Conservation (phyloP, 306 rosid genomes). For the Acacia acuminata region DNA sequence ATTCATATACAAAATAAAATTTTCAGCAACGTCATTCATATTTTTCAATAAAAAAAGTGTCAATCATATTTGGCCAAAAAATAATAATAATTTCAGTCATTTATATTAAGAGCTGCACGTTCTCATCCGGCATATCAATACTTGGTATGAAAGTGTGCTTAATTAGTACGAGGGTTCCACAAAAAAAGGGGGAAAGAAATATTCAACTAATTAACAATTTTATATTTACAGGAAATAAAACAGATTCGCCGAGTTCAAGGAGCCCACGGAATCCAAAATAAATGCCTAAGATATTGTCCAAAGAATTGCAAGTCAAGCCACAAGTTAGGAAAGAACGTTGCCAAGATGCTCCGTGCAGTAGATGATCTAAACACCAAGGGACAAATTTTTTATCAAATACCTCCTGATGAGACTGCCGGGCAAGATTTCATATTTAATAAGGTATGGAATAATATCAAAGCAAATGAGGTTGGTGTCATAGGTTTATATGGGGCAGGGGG, state of each 20-base stretch:
- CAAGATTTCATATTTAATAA: too few species aligned
- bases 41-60: too few species aligned
- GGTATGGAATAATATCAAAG: too few species aligned
- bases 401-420: too few species aligned
- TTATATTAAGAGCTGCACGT: background rate
- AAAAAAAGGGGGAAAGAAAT: background rate
- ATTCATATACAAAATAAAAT: too few species aligned
- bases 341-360: background rate
- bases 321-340: constrained; percentile 7
- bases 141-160: background rate
- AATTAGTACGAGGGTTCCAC: background rate
- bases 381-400: too few species aligned
- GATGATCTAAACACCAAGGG: background rate
- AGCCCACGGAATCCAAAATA: background rate
- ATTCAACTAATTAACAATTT: background rate
- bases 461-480: too few species aligned
- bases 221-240: background rate
- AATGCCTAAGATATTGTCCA: background rate
- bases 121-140: background rate
- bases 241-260: background rate
- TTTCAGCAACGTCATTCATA: too few species aligned
- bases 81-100: too few species aligned
- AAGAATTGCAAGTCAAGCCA: constrained; percentile 17
- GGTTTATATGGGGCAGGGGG: too few species aligned
- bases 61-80: too few species aligned